phyloP scores from a whole-genome alignment of 768 basidiomycete species.

The Boletus insuetus region DNA sequence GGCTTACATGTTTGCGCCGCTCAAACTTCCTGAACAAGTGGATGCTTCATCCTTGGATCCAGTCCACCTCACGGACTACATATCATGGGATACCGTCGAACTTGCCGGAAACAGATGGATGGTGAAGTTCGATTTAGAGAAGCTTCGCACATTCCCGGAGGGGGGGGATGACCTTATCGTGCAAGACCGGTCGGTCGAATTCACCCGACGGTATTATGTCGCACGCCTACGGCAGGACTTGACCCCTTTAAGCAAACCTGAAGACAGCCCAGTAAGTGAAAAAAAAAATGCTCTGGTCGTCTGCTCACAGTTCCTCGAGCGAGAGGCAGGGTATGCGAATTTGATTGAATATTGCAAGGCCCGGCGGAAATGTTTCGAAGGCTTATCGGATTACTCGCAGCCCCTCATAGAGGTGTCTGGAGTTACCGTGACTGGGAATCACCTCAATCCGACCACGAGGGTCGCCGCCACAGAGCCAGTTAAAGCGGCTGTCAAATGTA shows the following conservation, averaged over 20 bases:
- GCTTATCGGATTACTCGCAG: slow-evolving; percentile 59
- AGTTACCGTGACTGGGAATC: slow-evolving; percentile 50
- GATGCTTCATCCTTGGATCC: slow-evolving; percentile 24
- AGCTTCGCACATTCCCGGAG: slow-evolving; percentile 21
- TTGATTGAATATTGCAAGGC: slow-evolving; percentile 66
- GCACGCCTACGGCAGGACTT: slow-evolving; percentile 60
- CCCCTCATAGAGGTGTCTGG: slow-evolving; percentile 69
- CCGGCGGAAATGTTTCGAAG: slow-evolving; percentile 59
- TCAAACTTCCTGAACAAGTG: slow-evolving; percentile 35
- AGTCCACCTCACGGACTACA: slow-evolving; percentile 38
- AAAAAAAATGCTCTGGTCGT: background rate
- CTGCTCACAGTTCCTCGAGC: slow-evolving; percentile 37
- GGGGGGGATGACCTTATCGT: slow-evolving; percentile 64
- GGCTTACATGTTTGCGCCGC: slow-evolving; percentile 67
- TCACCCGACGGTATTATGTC: slow-evolving; percentile 66
- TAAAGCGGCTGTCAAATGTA: slow-evolving; percentile 59
- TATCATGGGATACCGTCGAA: slow-evolving; percentile 64
- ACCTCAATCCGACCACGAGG: slow-evolving; percentile 54
- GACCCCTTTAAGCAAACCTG: slow-evolving; percentile 68
- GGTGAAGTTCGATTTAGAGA: slow-evolving; percentile 43
- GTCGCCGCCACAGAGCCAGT: slow-evolving; percentile 33
- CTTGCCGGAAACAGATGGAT: slow-evolving; percentile 53
- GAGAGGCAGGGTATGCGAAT: slow-evolving; percentile 57
- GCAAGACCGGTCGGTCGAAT: slow-evolving; percentile 75
- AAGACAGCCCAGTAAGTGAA: slow-evolving; percentile 57